A percentile compares a stretch with the other conserved stretches of the same genome.
phyloP scores from a whole-genome alignment of 257 asterid species.

The Scutellaria barbata region DNA sequence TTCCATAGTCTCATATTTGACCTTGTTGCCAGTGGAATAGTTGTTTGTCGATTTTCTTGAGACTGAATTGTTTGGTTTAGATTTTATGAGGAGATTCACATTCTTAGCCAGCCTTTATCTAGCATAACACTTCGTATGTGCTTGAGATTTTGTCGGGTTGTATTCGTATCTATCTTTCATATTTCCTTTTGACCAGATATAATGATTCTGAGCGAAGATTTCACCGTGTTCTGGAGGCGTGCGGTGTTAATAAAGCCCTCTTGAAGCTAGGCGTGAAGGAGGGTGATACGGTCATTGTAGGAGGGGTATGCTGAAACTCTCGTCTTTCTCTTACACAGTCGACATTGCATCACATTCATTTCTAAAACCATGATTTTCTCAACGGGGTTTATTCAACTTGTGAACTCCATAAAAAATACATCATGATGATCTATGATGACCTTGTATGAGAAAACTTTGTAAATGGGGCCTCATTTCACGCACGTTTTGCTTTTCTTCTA shows the following conservation, averaged over 20 bases:
- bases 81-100: constrained; percentile 1
- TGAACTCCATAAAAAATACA: background rate
- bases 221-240: constrained; percentile 91
- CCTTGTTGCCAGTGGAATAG: background rate
- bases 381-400: background rate
- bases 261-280: constrained; percentile 86
- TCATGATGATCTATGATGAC: background rate
- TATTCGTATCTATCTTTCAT: constrained; percentile 13
- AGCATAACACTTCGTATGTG: constrained; percentile 2
- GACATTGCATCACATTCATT: background rate
- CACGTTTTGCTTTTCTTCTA: constrained; percentile 34
- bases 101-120: background rate
- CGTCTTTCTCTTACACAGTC: background rate
- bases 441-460: background rate
- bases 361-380: background rate
- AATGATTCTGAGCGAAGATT: constrained; percentile 84
- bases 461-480: background rate
- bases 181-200: constrained; percentile 62
- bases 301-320: constrained; percentile 58
- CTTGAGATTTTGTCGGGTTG: background rate
- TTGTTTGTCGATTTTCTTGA: no score
- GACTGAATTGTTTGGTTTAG: background rate
- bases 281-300: constrained; percentile 89
- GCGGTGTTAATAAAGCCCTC: constrained; percentile 89
- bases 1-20: background rate